These are phyloP conservation scores for Tagetes patula DNA, from an alignment of 129 eudicot genomes.

Conservation along the genomic window DNA sequence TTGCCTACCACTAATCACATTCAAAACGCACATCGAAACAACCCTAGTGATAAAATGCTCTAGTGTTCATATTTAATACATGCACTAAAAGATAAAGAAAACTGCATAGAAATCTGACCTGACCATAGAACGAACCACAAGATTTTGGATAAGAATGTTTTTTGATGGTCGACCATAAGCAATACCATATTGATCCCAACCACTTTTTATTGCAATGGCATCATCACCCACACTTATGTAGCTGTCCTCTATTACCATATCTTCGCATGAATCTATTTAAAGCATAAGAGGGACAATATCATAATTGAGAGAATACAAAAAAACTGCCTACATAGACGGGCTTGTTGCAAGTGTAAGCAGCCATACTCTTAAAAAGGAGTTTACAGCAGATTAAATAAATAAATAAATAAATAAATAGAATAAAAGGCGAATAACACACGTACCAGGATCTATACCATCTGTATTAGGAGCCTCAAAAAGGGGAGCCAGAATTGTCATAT, in stretches of 20 bases:
- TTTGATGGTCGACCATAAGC: conserved; percentile 84
- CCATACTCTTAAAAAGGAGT: background rate
- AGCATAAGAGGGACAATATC: conserved; percentile 19
- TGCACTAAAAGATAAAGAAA: background rate
- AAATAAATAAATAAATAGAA: background rate
- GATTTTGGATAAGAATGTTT: conserved; percentile 80
- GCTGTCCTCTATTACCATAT: conserved; percentile 87
- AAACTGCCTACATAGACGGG: background rate
- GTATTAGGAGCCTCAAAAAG: conserved; percentile 82
- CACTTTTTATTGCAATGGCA: conserved; percentile 92
- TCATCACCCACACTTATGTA: conserved; percentile 97
- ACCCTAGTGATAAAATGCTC: background rate
- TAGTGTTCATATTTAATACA: conserved; percentile 10
- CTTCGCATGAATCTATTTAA: conserved; percentile 87
- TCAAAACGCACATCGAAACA: background rate
- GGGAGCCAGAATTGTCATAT: conserved; percentile 89
- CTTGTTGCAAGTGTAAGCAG: background rate
- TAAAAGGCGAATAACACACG: conserved; percentile 19
- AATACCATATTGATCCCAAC: conserved; percentile 96
- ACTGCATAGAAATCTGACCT: conserved; percentile 50
- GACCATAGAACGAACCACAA: conserved; percentile 85
- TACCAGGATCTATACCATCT: conserved; percentile 98
- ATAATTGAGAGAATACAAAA: background rate
- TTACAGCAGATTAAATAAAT: background rate
- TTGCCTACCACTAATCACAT: background rate